Percentiles rank a stretch among this genome's conserved stretches.
These are phyloP conservation scores for Sclerotinia borealis DNA, from an alignment of 2,329 filamentous ascomycete genomes.

Conservation along the genomic window DNA sequence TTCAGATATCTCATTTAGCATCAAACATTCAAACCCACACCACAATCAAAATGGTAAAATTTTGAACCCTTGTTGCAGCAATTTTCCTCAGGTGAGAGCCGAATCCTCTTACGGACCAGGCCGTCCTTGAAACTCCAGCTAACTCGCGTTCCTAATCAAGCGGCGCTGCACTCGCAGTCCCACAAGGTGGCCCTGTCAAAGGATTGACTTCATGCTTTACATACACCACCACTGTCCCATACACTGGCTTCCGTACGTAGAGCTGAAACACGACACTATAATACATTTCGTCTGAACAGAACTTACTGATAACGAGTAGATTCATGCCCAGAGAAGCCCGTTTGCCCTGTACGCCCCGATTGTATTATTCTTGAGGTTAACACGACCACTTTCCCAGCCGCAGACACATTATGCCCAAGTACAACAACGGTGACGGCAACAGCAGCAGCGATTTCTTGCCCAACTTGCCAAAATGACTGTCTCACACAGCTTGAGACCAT, in stretches of 20 bases:
- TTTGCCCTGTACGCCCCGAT: constrained; percentile 14
- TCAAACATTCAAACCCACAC: background rate
- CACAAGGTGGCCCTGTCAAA: constrained; percentile 11
- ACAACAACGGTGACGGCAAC: constrained; percentile 23
- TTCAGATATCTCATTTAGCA: background rate
- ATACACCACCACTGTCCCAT: background rate
- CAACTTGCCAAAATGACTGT: constrained; percentile 20
- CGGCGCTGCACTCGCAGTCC: constrained; percentile 9
- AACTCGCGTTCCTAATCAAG: background rate
- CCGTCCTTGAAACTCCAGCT: background rate
- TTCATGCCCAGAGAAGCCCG: constrained; percentile 10
- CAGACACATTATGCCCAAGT: constrained; percentile 15
- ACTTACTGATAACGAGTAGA: constrained; percentile 8
- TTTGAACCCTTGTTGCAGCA: background rate
- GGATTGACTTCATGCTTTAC: constrained; percentile 14
- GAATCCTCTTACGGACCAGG: background rate
- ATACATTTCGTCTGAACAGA: background rate
- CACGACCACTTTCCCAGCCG: constrained; percentile 16
- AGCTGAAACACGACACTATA: background rate
- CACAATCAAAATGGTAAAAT: background rate
- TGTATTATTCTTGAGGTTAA: constrained; percentile 14
- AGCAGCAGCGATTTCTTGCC: constrained; percentile 9
- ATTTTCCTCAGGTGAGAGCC: background rate
- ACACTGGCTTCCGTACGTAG: background rate
- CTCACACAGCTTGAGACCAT: constrained; percentile 10